These are phyloP conservation scores for Leucosporidium yakuticum DNA, from an alignment of 768 basidiomycete genomes.

Conservation along the genomic window DNA sequence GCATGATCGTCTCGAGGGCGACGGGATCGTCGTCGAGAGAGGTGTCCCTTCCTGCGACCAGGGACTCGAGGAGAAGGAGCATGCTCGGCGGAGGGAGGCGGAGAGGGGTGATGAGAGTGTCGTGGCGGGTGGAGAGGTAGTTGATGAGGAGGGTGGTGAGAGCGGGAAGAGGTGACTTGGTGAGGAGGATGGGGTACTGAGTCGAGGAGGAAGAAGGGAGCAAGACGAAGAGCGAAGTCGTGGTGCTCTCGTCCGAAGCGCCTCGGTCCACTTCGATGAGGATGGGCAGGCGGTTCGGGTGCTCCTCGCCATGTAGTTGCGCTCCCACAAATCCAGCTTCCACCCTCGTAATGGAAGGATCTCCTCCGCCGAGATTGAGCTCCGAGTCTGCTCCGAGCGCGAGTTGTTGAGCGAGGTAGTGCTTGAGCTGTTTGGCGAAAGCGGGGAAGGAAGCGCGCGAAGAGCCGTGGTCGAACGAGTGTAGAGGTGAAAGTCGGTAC, in stretches of 20 bases:
- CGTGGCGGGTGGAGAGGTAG: constrained; percentile 9
- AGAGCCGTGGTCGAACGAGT: neutral
- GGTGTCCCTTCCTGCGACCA: neutral
- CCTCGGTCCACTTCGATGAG: constrained; percentile 1
- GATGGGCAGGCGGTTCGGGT: neutral
- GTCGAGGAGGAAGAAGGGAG: neutral
- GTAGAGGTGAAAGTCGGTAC: neutral
- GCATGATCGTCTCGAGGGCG: neutral
- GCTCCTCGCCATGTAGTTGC: neutral
- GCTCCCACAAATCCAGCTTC: constrained; percentile 1
- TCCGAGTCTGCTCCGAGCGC: neutral
- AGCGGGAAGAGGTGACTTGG: neutral
- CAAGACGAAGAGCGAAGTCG: constrained; percentile 8
- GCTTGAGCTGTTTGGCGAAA: neutral
- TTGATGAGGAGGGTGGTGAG: neutral
- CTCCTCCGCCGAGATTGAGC: neutral
- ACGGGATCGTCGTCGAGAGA: too few species aligned
- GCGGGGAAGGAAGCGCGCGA: neutral
- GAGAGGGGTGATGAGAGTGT: neutral
- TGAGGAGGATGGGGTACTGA: neutral
- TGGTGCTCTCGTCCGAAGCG: constrained; percentile 1
- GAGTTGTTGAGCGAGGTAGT: neutral
- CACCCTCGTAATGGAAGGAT: neutral
- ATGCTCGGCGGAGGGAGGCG: constrained; percentile 44
- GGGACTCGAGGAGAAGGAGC: constrained; percentile 54